These are phyloP conservation scores for Crotalaria pallida DNA, from an alignment of 306 rosid genomes.

Conservation along the genomic window DNA sequence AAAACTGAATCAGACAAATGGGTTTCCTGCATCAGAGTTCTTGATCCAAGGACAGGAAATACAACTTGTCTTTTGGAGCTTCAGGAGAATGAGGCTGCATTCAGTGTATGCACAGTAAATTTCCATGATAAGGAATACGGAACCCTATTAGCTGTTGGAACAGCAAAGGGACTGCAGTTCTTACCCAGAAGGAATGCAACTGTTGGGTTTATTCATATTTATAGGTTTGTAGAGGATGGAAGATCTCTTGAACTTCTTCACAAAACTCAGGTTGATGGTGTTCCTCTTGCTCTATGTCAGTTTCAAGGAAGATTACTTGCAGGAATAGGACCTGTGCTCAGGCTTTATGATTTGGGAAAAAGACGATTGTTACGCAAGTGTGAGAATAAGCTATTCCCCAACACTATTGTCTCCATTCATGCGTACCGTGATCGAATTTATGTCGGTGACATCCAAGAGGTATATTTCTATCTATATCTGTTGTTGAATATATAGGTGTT, in stretches of 20 bases:
- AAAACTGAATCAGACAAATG: constrained; percentile 86
- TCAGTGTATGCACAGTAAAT: constrained; percentile 87
- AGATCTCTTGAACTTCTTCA: constrained; percentile 87
- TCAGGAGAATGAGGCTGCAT: constrained; percentile 94
- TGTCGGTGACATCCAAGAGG: constrained; percentile 97
- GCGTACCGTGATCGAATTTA: constrained; percentile 88
- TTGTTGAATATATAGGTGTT: not conserved
- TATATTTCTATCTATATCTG: constrained; percentile 26
- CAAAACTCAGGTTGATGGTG: constrained; percentile 95
- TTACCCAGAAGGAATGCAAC: constrained; percentile 60
- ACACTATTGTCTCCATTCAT: constrained; percentile 71
- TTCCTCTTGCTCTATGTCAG: constrained; percentile 86
- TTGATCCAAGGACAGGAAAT: constrained; percentile 75
- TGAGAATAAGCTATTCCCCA: constrained; percentile 94
- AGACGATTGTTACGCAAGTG: constrained; percentile 78
- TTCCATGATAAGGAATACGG: constrained; percentile 96
- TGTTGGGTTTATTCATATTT: constrained; percentile 86
- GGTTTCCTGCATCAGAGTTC: constrained; percentile 97
- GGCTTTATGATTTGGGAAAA: constrained; percentile 94
- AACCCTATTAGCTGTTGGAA: constrained; percentile 92
- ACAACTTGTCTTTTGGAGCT: constrained; percentile 95
- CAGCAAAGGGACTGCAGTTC: constrained; percentile 91
- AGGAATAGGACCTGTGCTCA: constrained; percentile 83
- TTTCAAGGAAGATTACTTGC: constrained; percentile 98
- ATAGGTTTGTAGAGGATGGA: constrained; percentile 90